Evolutionary conservation across 2,329 filamentous ascomycete genomes (phyloP), one percentile per base, ranked within the genome.

Genomic region (Fusarium temperatum): DNA sequence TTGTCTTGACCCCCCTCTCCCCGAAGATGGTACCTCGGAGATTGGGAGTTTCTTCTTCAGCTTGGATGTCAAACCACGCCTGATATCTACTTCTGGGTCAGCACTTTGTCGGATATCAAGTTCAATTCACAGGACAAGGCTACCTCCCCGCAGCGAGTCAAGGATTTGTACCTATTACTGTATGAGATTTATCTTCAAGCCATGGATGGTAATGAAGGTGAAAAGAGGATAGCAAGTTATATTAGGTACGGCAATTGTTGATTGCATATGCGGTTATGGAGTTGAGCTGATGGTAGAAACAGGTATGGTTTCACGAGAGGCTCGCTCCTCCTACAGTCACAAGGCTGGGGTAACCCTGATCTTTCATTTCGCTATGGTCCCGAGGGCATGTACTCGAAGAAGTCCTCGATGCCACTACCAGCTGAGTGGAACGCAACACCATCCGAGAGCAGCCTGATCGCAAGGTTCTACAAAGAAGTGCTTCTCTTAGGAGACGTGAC

Each of bases 171-270:
- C 14, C 11, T 56, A 10, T 3, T 22, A 4, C 11, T 56, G 3
- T 51, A 35, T 36, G 17, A 24, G 7, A 4, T 24, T 20, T 51
- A 15, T 9, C 22, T 9, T 1, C 8, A n/a, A 13, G 15, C 30
- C 15, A 12, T 6, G 4, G 30, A 9, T 22, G 30, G n/a, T 6
- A 51, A 4, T 0, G 22, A 51, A 2, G 22, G 26, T 8, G 15
- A 32, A 8, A 38, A 30, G 4, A 41, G 24, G 8, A 15, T 53
- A 17, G 35, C 26, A 6, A 42, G 30, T 6, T n/a, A 24, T 5
- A 13, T 56, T 15, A 56, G 20, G 53, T 56, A 56, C 41, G 5
- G 39, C 10, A 5, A 14, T 20, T 38, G 6, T 28, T 36, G 32
- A 38, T 7, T 28, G 12, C 30, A 4, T 24, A 3, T 8, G 3